Evolutionary conservation across 352 stramenopile species (phyloP), one percentile per base, ranked within the genome.

Genomic region (Phytophthora sojae): DNA sequence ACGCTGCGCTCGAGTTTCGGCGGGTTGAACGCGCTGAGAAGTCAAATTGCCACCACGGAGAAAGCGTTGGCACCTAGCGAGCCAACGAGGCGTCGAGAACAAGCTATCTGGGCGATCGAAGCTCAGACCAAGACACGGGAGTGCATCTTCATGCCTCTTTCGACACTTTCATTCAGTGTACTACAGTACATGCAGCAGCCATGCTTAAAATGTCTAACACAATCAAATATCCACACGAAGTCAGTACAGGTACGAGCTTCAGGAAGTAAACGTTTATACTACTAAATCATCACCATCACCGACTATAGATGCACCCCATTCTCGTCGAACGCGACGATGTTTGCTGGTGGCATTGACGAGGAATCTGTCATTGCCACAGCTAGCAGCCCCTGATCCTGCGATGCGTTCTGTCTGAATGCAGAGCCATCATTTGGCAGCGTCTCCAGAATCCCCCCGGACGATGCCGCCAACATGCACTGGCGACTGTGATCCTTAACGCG

Each of bases 401-500:
- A 8, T 57, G 66, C 23, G 7, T 64, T 30, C 12, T 57, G 45
- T 19, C 25, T 21, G 21, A 49, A 45, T n/a, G 50, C 37, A 21
- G 39, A 8, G 7, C 26, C 12, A 29, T n/a, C 37, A 61, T 37
- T 5, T 11, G 64, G 17, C 9, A 61, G 25, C 14, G 54, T 51
- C 11, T 57, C 49, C 6, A 39, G 14, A 45, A 26, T 26, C 19
- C 52, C 19, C 23, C 21, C 15, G 3, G 44, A 55, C 23, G 61
- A 21, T 25, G 60, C 14, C 2, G 32, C 7, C 3, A 45, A 57
- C 35, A 73, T 39, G 23, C 57, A 73, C 58, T 84, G 75, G 7
- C 74, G 76, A 56, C 75, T 89, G 71, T 89, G 76, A 51, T 91
- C 81, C 39, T 89, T 88, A 15, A 93, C 82, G 15, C 85, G 83